Percentiles rank a stretch among this genome's conserved stretches.
Evolutionary conservation across 2,329 filamentous ascomycete species (phyloP).

Genomic region (Torrubiella hemipterigena): DNA sequence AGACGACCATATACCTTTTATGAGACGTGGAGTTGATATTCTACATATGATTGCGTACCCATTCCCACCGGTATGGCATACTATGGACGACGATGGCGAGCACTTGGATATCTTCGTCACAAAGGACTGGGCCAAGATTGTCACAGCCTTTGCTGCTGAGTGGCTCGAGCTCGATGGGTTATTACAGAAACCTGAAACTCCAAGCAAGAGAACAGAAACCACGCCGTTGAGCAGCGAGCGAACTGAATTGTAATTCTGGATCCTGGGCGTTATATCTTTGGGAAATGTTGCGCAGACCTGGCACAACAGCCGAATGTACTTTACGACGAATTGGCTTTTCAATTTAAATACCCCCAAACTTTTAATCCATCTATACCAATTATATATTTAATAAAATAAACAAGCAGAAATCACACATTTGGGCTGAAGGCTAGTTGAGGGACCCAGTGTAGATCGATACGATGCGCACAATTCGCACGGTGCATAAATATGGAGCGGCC

Average conservation of each 20-base stretch:
- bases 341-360: no score
- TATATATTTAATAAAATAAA: no score
- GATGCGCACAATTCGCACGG: no score
- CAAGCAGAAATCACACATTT: no score
- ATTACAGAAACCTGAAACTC: conserved; percentile 15
- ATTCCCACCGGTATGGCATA: conserved; percentile 84
- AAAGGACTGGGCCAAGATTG: conserved; percentile 77
- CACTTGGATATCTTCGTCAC: conserved; percentile 72
- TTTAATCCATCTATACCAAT: no score
- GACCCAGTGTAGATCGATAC: no score
- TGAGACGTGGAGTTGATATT: conserved; percentile 74
- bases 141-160: conserved; percentile 76
- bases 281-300: no score
- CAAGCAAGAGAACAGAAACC: conserved; percentile 15
- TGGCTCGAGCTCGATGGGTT: conserved; percentile 66
- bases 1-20: conserved; percentile 90
- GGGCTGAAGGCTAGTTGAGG: no score
- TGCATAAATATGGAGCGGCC: no score
- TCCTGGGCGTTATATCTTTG: no score
- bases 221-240: conserved; percentile 14
- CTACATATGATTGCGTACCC: conserved; percentile 78
- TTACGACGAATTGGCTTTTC: no score
- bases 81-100: conserved; percentile 66
- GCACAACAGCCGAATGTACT: no score
- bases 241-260: conserved; percentile 22